Conservation (phyloP, 768 basidiomycete species). For the Hericium erinaceus region DNA sequence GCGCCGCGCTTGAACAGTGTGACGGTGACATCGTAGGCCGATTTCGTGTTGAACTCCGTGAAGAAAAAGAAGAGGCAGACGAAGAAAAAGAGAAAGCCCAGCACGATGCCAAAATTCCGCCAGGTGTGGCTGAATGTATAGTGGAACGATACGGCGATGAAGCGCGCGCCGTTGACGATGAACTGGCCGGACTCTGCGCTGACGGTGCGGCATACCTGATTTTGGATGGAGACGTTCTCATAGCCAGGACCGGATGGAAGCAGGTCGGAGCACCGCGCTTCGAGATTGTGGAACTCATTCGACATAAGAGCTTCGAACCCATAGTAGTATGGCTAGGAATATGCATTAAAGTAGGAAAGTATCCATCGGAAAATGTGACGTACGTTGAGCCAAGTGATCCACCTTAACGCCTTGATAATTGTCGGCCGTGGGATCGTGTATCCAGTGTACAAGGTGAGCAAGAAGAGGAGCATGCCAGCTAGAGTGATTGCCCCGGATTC, state of each 20-base stretch:
- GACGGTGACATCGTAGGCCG: slow-evolving; percentile 30
- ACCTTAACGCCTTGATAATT: slow-evolving; percentile 61
- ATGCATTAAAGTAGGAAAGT: slow-evolving; percentile 11
- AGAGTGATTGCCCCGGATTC: slow-evolving; percentile 56
- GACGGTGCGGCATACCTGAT: slow-evolving; percentile 70
- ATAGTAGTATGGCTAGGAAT: slow-evolving; percentile 50
- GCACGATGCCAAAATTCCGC: slow-evolving; percentile 61
- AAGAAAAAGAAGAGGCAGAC: slow-evolving; percentile 47
- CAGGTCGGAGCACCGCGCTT: slow-evolving; percentile 50
- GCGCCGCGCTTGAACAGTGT: slow-evolving; percentile 61
- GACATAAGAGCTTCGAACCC: slow-evolving; percentile 68
- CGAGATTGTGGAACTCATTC: slow-evolving; percentile 75
- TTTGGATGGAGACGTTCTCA: slow-evolving; percentile 40
- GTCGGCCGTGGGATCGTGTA: slow-evolving; percentile 50
- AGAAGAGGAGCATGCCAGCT: slow-evolving; percentile 31
- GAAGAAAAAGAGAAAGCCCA: slow-evolving; percentile 58
- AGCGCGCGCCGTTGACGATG: slow-evolving; percentile 51
- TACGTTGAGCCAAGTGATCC: slow-evolving; percentile 60
- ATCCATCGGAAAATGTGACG: slow-evolving; percentile 8
- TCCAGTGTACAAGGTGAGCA: slow-evolving; percentile 48
- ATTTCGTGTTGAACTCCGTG: slow-evolving; percentile 42
- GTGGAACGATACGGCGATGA: slow-evolving; percentile 34
- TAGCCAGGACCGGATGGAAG: slow-evolving; percentile 60
- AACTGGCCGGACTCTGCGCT: slow-evolving; percentile 53
- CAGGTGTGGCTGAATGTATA: slow-evolving; percentile 40